Percentiles rank a stretch among this genome's conserved stretches.
Conservation (phyloP, 2,329 filamentous ascomycete species). For the Fusarium sp. region DNA sequence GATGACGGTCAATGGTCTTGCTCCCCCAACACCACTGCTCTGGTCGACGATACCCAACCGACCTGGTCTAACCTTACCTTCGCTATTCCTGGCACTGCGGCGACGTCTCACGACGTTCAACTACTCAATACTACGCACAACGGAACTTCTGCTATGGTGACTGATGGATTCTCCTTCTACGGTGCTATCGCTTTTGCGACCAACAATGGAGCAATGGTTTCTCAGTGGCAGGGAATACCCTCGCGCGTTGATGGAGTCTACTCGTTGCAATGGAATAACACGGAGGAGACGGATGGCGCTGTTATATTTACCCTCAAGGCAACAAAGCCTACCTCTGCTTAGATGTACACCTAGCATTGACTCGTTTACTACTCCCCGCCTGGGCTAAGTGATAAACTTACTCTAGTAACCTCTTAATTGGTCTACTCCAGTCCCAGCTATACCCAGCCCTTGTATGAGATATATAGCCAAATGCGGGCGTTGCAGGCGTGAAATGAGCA, state of each 20-base stretch:
- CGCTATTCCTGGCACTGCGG: constrained; percentile 13
- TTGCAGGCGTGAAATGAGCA: no score
- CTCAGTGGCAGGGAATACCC: not conserved
- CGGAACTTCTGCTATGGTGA: not conserved
- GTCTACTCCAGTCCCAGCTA: no score
- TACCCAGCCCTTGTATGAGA: no score
- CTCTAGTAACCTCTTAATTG: no score
- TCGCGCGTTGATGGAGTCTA: not conserved
- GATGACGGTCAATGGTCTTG: constrained; percentile 6
- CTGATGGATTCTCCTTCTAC: constrained; percentile 3
- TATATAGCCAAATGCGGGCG: no score
- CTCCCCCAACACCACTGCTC: constrained; percentile 24
- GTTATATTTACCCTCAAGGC: constrained; percentile 1
- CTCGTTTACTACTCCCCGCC: no score
- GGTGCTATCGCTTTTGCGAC: not conserved
- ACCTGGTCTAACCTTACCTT: constrained; percentile 23
- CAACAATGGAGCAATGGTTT: not conserved
- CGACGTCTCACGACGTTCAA: constrained; percentile 18
- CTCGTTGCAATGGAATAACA: constrained; percentile 4
- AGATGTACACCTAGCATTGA: no score
- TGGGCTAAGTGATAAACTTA: no score
- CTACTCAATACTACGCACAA: constrained; percentile 8
- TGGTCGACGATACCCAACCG: not conserved
- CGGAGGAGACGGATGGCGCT: not conserved
- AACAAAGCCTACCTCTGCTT: not conserved